Base-by-base conservation (phyloP, 2,329 filamentous ascomycete genomes). In the Sclerotinia nivalis region DNA sequence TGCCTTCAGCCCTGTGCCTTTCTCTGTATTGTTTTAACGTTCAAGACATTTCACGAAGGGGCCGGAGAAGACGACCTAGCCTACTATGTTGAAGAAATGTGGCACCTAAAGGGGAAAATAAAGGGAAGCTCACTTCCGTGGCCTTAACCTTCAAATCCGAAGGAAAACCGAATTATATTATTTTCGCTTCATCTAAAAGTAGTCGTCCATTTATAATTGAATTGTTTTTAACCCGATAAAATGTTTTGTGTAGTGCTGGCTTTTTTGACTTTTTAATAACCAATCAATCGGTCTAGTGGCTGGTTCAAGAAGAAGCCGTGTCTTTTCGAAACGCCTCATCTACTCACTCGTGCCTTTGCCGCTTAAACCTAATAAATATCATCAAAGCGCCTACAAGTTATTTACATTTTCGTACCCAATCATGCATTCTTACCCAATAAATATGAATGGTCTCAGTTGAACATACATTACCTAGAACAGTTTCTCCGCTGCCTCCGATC, bases 1-100 rank as follows among this genome's bases (percentile, higher is more conserved):
- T 52, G 40, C 52, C 64, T 67, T 67, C 65, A 67, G 62, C 62
- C 62, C 62, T 67, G 60, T 62, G 28, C 22, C 45, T 37, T 50
- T 13, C 47, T 40, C 22, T 40, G 13, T 31, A 25, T 52, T 25
- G 52, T 64, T 25, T 43, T 13, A 28, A 31, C 49, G 20, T 50
- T 50, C 13, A 50, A 37, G 28, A 62, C 4, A 25, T 50, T 50
- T 49, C 25, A 50, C 20, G 45, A 25, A 37, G 22, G 20, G 20
- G 18, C 18, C 31, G 47, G 45, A 52, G 31, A 25, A 61, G 58
- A 61, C 25, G 31, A 25, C 37, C n/a, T 28, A 9, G 13, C n/a
- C n/a, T 28, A 2, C 13, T 43, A 43, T 15, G 40, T 52, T 50
- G 31, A 25, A 37, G 31, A 64, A 50, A 34, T 37, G 31, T n/a